Evolutionary conservation across 768 basidiomycete genomes (phyloP).

Genomic region (Coprinopsis strossmayeri): DNA sequence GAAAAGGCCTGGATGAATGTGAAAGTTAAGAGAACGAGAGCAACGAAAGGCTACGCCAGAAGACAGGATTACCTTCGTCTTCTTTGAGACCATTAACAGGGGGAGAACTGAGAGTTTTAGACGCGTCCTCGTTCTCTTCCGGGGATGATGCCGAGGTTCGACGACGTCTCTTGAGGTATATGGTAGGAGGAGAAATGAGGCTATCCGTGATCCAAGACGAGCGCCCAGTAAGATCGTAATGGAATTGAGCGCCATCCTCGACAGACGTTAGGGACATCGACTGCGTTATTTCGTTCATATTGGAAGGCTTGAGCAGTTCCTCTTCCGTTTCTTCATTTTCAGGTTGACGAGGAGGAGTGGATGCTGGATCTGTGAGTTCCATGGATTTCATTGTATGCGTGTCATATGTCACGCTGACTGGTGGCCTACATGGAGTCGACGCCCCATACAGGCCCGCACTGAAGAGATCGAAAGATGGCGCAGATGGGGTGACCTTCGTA

Average conservation of each 20-base stretch:
- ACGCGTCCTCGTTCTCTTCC: not conserved
- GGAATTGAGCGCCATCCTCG: not conserved
- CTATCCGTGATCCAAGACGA: conserved; percentile 35
- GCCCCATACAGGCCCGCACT: not conserved
- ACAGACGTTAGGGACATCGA: conserved; percentile 9
- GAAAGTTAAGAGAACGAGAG: too few species aligned
- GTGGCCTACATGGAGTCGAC: conserved; percentile 3
- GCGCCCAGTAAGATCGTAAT: not conserved
- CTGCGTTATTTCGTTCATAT: not conserved
- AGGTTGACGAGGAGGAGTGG: not conserved
- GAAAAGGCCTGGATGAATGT: too few species aligned
- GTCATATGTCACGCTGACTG: not conserved
- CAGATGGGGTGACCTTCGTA: not conserved
- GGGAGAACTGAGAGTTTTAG: too few species aligned
- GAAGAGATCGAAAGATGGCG: not conserved
- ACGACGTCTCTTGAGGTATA: conserved; percentile 14
- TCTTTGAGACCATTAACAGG: too few species aligned
- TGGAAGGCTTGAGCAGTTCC: not conserved
- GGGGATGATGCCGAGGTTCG: not conserved
- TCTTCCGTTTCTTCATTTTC: not conserved
- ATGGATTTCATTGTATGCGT: too few species aligned
- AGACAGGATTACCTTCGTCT: too few species aligned
- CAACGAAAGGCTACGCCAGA: too few species aligned
- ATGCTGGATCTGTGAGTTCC: not conserved
- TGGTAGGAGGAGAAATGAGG: conserved; percentile 36